These are phyloP conservation scores for Xanthoconium stramineum DNA, from an alignment of 768 basidiomycete species.

Conservation along the genomic window DNA sequence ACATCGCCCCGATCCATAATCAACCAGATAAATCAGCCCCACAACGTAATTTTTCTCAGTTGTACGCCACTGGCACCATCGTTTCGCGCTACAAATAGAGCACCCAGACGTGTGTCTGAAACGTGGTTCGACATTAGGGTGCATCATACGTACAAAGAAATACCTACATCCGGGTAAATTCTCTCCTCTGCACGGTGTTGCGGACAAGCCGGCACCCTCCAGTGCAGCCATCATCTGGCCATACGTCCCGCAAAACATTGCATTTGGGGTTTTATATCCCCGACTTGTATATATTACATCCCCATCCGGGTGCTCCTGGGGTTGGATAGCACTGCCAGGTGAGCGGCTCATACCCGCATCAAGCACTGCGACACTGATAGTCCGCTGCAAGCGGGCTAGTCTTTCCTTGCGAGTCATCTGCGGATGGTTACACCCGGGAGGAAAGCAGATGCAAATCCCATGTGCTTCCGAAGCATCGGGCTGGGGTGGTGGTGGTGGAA, in stretches of 20 bases:
- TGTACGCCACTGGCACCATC: conserved; percentile 31
- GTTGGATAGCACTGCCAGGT: conserved; percentile 10
- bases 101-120: conserved; percentile 40
- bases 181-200: conserved; percentile 29
- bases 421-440: conserved; percentile 1
- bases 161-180: conserved; percentile 33
- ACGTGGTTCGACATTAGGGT: not conserved
- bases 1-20: not conserved
- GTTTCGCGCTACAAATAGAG: conserved; percentile 37
- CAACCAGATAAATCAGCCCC: conserved; percentile 31
- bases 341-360: conserved; percentile 41
- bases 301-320: not conserved
- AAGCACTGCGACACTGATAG: conserved; percentile 36
- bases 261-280: conserved; percentile 20
- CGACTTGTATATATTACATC: not conserved
- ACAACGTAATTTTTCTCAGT: conserved; percentile 38
- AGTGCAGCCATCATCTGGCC: conserved; percentile 42
- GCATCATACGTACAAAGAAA: not conserved
- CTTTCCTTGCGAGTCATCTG: conserved; percentile 20
- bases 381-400: conserved; percentile 31
- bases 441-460: conserved; percentile 28
- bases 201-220: conserved; percentile 34
- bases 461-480: conserved; percentile 4
- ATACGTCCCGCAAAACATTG: conserved; percentile 42
- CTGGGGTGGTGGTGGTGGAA: conserved; percentile 15